Percentiles rank a stretch among this genome's conserved stretches.
Evolutionary conservation across 208 protist genomes (phyloP).

Genomic region (Trypanosoma conorhini): DNA sequence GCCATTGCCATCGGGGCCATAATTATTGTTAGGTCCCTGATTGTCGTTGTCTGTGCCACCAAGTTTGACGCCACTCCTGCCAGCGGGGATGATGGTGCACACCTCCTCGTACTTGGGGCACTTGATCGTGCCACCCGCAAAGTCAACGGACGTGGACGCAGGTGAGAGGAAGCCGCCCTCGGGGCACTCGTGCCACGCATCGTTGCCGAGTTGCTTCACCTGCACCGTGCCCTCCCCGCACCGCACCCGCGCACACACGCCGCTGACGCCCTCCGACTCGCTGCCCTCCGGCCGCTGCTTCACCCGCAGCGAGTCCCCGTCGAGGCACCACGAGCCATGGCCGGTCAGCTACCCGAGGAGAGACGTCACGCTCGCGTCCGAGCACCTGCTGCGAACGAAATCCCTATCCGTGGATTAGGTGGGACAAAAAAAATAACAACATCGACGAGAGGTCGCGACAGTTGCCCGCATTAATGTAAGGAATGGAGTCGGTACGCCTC

Average conservation of each 20-base stretch:
- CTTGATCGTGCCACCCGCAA: not conserved
- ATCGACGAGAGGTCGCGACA: too few relatives aligned
- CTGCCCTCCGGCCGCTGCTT: not conserved
- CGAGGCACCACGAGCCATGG: slow-evolving; percentile 4
- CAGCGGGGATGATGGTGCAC: not conserved
- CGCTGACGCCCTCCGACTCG: not conserved
- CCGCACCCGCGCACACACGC: slow-evolving; percentile 3
- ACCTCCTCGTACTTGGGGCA: slow-evolving; percentile 8
- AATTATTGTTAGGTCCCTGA: too few relatives aligned
- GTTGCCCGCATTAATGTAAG: too few relatives aligned
- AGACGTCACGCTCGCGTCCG: too few relatives aligned
- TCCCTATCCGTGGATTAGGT: too few relatives aligned
- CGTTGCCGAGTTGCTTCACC: slow-evolving; percentile 1
- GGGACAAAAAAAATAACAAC: too few relatives aligned
- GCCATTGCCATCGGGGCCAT: too few relatives aligned
- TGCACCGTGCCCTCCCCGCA: not conserved
- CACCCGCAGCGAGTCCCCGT: slow-evolving; percentile 1
- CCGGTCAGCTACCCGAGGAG: too few relatives aligned
- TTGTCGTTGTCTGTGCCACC: too few relatives aligned
- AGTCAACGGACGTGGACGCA: not conserved
- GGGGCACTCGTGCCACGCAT: slow-evolving; percentile 12
- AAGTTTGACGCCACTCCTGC: not conserved
- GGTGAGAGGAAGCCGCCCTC: not conserved
- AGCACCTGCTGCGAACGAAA: too few relatives aligned
- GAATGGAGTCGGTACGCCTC: too few relatives aligned